Conservation (phyloP, 2,329 filamentous ascomycete genomes). For the Clarireedia homoeocarpa region DNA sequence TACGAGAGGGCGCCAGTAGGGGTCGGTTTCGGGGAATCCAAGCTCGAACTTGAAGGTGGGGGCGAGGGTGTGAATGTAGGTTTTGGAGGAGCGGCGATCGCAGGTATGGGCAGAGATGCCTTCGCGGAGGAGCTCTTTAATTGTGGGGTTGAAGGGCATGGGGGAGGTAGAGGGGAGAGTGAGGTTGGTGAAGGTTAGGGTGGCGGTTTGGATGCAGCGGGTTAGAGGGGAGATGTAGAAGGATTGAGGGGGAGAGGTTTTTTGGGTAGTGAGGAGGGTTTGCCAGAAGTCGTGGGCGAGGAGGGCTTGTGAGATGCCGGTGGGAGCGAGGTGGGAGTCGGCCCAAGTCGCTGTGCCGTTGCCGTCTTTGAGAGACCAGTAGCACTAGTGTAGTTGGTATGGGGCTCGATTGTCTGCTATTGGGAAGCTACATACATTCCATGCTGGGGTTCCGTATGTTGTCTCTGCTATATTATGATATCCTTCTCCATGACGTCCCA, state of each 20-base stretch:
- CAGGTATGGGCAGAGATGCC: conserved; percentile 63
- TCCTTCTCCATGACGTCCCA: conserved; percentile 65
- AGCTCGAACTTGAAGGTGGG: conserved; percentile 50
- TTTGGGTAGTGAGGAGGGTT: conserved; percentile 40
- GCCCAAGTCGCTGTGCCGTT: conserved; percentile 55
- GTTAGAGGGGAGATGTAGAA: conserved; percentile 59
- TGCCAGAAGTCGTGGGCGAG: conserved; percentile 55
- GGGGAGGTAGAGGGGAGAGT: conserved; percentile 38
- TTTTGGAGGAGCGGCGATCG: conserved; percentile 50
- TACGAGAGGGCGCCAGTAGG: conserved; percentile 37
- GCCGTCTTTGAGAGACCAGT: conserved; percentile 58
- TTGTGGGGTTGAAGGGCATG: conserved; percentile 45
- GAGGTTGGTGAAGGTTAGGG: conserved; percentile 50
- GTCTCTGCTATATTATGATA: conserved; percentile 55
- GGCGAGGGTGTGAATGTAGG: conserved; percentile 40
- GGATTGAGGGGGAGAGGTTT: conserved; percentile 51
- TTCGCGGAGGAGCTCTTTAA: conserved; percentile 61
- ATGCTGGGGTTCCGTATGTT: conserved; percentile 59
- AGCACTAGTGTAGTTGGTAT: conserved; percentile 37
- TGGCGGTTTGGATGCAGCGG: conserved; percentile 55
- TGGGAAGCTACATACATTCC: conserved; percentile 47
- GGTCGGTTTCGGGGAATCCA: conserved; percentile 52
- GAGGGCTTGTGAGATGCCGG: conserved; percentile 48
- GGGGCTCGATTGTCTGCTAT: background rate
- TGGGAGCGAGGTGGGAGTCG: conserved; percentile 53